Base-by-base conservation (phyloP, 2,329 filamentous ascomycete genomes). In the Cryphonectria naterciae region DNA sequence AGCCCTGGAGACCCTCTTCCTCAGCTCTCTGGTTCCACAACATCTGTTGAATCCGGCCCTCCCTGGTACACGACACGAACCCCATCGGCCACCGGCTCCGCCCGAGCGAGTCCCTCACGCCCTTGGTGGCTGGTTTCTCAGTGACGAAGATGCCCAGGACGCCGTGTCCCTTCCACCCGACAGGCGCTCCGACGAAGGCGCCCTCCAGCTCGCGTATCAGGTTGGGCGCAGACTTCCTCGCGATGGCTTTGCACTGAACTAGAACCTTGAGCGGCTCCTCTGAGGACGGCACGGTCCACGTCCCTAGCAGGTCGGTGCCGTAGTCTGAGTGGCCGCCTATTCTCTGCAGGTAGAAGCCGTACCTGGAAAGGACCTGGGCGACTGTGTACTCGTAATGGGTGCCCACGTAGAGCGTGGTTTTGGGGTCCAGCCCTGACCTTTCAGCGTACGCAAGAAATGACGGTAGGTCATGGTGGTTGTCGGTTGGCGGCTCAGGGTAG, bases 331-430 rank as follows among this genome's bases (percentile, higher is more conserved):
- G 81, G 49, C 91, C 88, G 39, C 93, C 93, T 1, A 91, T 85
- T 43, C 92, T 88, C 63, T 83, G 83, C 46, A 95, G 84, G 32
- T 82, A 80, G 81, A 95, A 92, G 68, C 90, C 89, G 67, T 92
- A 86, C 1, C 81, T 80, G 3, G 85, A 76, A 0, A 95, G 85
- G 0, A 87, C 81, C 4, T 80, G 78, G 7, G 87, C 85, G 3
- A 89, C 87, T 0, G 84, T 89, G 82, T 95, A 95, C 79, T 96
- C 93, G 81, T 93, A 95, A 78, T 87, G 88, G 0, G 92, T 95
- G 74, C 93, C 93, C 58, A 90, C 83, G 77, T 90, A 95, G 61
- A 89, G 85, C 0, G 88, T 89, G 22, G 87, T 89, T 5, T 79
- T 81, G 0, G 82, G 79, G 73, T 88, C 84, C 32, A 94, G 83